phyloP scores from a whole-genome alignment of 1,139 yeast genomes.

The Taphrina populina region DNA sequence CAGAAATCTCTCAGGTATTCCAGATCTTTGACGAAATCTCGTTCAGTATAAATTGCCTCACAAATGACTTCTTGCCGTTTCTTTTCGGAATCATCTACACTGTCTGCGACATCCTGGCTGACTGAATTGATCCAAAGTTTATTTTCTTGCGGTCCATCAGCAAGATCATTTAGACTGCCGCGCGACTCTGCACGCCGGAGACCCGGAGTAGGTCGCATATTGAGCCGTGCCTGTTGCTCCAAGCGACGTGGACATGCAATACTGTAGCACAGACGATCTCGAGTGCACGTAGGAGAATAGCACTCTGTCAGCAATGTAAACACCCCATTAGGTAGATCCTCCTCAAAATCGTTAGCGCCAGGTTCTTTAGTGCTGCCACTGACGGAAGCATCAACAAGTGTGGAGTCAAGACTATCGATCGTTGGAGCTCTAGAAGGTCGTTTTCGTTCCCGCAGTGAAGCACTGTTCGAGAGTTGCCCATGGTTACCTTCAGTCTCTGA shows the following conservation, averaged over 20 bases:
- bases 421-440: conserved; percentile 30
- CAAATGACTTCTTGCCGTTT: conserved; percentile 94
- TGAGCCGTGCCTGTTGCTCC: conserved; percentile 91
- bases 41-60: conserved; percentile 89
- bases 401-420: conserved; percentile 28
- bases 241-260: conserved; percentile 96
- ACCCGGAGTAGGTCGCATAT: conserved; percentile 86
- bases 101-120: conserved; percentile 72
- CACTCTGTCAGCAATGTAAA: conserved; percentile 90
- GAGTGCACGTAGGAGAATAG: conserved; percentile 92
- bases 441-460: conserved; percentile 6
- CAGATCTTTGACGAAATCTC: conserved; percentile 90
- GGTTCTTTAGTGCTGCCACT: conserved; percentile 12
- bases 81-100: conserved; percentile 78
- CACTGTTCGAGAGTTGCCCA: conserved; percentile 16
- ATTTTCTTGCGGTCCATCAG: conserved; percentile 65
- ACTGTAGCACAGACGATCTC: conserved; percentile 84
- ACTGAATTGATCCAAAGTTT: conserved; percentile 95
- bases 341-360: conserved; percentile 24
- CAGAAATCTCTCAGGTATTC: conserved; percentile 92
- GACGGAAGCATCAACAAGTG: conserved; percentile 14
- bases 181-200: conserved; percentile 78
- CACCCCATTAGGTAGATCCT: conserved; percentile 62
- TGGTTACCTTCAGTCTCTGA: conserved; percentile 35
- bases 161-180: conserved; percentile 64